Evolutionary conservation across 345 rosid genomes (phyloP), one percentile per base, ranked within the genome.

Genomic region (Fremontodendron californicum): DNA sequence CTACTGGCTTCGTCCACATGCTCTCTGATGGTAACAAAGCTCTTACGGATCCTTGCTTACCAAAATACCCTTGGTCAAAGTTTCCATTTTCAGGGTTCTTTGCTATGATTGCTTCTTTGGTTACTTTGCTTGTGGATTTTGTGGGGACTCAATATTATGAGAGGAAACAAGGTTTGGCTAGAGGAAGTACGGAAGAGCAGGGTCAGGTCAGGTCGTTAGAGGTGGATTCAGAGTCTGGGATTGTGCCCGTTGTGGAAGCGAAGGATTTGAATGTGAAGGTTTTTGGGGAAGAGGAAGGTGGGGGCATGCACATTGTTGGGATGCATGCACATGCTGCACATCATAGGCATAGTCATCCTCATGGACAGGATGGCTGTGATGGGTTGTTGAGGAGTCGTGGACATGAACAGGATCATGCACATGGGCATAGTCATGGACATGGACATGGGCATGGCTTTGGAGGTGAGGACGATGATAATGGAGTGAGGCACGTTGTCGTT

Each of bases 1-100:
- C 99, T 4, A 95, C 99, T 16, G 99, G 96, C 39, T 95, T 95
- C 62, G 98, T 95, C 69, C 99, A 95, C 79, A 95, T 93, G 98
- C 82, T 95, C n/a, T 60, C 93, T 0, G 92, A 79, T 3, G 99
- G 96, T 7, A 63, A 92, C 0, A 60, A 80, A 0, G 94, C 97
- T 7, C 82, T 95, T 0, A 54, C 87, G 0, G 85, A 93, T 65
- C 89, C 93, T 6, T 95, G 98, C 82, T 74, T 93, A 9, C 95
- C 97, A 31, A 82, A 86, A 3, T 88, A 61, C 65, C 98, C 97
- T 0, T 93, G 99, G 99, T 81, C 84, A 9, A 87, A 82, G 83
- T 95, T 95, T 62, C 99, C 99, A 13, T 95, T 95, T 54, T 77
- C 98, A 0, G 97, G 91, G 0, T 95, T 95, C 75, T 87, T 93